Percentiles rank a stretch among this genome's conserved stretches.
phyloP scores from a whole-genome alignment of 1,139 yeast genomes.

The Pichia sp. region DNA sequence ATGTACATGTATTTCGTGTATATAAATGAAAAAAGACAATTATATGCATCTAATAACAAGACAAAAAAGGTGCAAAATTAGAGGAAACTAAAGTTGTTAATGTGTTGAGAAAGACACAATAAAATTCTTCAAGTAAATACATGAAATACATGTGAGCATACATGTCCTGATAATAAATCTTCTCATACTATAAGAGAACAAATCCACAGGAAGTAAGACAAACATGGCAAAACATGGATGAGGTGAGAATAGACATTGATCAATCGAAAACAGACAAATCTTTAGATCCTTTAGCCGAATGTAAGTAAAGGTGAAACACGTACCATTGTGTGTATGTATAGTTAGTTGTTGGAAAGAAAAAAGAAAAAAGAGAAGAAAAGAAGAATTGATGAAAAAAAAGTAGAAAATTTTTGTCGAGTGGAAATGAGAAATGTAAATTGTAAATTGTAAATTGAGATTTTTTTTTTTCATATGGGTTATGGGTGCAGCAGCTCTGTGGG shows the following conservation, averaged over 20 bases:
- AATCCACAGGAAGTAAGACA: background rate
- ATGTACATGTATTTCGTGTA: background rate
- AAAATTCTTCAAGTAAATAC: background rate
- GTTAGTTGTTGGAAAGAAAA: background rate
- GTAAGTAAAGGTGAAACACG: constrained; percentile 14
- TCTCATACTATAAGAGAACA: background rate
- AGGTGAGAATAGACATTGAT: background rate
- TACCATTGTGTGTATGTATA: constrained; percentile 20
- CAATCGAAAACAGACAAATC: constrained; percentile 19
- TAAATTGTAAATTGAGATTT: too few relatives aligned
- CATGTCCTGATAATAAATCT: background rate
- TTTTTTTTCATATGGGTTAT: too few relatives aligned
- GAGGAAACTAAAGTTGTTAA: background rate
- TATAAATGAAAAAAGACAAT: background rate
- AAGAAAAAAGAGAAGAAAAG: background rate
- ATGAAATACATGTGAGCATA: background rate
- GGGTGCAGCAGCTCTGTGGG: too few relatives aligned
- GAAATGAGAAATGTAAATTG: background rate
- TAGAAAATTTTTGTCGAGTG: background rate
- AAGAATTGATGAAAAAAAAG: background rate
- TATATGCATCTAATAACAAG: background rate
- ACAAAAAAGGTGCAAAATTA: background rate
- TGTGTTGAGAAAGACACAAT: background rate
- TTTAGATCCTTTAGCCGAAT: constrained; percentile 28
- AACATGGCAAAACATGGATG: background rate